A percentile compares a stretch with the other conserved stretches of the same genome.
Evolutionary conservation across 1,284 basidiomycete genomes (phyloP).

Genomic region (Marasmius oreades): DNA sequence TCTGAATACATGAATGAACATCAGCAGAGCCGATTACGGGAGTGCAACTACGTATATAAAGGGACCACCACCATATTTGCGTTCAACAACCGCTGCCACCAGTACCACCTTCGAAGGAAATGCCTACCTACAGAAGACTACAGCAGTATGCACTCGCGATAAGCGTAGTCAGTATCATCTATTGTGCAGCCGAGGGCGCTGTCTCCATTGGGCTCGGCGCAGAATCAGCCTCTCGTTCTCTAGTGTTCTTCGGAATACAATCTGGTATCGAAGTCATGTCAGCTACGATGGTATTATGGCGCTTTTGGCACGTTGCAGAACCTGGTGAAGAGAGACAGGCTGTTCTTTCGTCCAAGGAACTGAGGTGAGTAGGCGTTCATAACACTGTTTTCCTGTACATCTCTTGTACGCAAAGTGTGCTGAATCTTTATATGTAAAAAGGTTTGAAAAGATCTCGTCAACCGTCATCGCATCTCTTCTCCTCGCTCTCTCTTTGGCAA

Average conservation of each 20-base stretch:
- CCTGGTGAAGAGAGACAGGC: slow-evolving; percentile 29
- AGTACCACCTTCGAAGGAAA: not conserved
- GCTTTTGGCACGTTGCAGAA: slow-evolving; percentile 31
- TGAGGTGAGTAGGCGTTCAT: slow-evolving; percentile 26
- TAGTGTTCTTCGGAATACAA: slow-evolving; percentile 50
- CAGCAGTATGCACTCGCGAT: slow-evolving; percentile 33
- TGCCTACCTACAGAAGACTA: slow-evolving; percentile 22
- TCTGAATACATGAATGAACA: too few species aligned
- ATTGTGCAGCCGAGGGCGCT: slow-evolving; percentile 33
- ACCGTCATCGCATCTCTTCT: slow-evolving; percentile 34
- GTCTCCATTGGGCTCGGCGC: slow-evolving; percentile 42
- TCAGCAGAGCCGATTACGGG: too few species aligned
- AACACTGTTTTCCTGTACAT: too few species aligned
- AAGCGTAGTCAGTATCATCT: slow-evolving; percentile 28
- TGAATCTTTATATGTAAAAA: slow-evolving; percentile 13
- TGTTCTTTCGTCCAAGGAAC: slow-evolving; percentile 17
- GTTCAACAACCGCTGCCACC: too few species aligned
- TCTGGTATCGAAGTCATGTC: slow-evolving; percentile 45
- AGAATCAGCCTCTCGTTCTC: slow-evolving; percentile 41
- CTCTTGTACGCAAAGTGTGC: not conserved
- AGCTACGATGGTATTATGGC: slow-evolving; percentile 37
- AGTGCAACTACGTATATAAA: too few species aligned
- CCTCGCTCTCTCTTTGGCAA: slow-evolving; percentile 32
- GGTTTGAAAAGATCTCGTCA: slow-evolving; percentile 36
- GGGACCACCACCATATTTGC: too few species aligned